Conservation (phyloP, 2,329 filamentous ascomycete species). For the Epichloe amarillans region DNA sequence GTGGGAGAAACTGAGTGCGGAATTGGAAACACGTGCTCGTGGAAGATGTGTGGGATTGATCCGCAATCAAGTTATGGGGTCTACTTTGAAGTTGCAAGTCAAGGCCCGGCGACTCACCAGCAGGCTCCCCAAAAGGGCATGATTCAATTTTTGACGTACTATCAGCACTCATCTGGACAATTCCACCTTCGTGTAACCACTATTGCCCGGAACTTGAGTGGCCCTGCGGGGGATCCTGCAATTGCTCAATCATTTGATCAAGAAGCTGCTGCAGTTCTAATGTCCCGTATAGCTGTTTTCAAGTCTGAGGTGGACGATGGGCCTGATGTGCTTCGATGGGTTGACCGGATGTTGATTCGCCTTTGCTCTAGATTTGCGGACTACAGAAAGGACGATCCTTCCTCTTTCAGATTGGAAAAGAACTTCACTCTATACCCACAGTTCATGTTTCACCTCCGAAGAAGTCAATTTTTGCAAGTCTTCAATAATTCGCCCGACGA, state of each 20-base stretch:
- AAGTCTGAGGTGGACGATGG: conserved; percentile 98
- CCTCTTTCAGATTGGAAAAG: conserved; percentile 92
- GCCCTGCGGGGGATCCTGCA: conserved; percentile 84
- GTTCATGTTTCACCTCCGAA: conserved; percentile 98
- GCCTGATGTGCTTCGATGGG: conserved; percentile 95
- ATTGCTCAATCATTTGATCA: conserved; percentile 97
- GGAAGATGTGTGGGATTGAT: conserved; percentile 99
- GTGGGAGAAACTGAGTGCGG: conserved; percentile 97
- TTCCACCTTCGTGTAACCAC: conserved; percentile 95
- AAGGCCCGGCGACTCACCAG: conserved; percentile 76
- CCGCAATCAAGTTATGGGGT: conserved; percentile 87
- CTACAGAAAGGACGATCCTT: conserved; percentile 95
- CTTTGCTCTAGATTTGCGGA: conserved; percentile 94
- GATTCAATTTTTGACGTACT: conserved; percentile 98
- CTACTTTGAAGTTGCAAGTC: conserved; percentile 95
- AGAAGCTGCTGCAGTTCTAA: conserved; percentile 90
- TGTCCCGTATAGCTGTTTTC: conserved; percentile 98
- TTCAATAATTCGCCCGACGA: conserved; percentile 99
- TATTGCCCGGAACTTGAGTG: conserved; percentile 78
- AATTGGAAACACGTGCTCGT: conserved; percentile 95
- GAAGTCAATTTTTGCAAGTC: conserved; percentile 94
- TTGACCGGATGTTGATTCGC: conserved; percentile 94
- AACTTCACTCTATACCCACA: conserved; percentile 98
- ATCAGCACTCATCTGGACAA: conserved; percentile 92
- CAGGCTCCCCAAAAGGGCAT: conserved; percentile 79